Evolutionary conservation across 257 asterid species (phyloP).

Genomic region (Prunella vulgaris): DNA sequence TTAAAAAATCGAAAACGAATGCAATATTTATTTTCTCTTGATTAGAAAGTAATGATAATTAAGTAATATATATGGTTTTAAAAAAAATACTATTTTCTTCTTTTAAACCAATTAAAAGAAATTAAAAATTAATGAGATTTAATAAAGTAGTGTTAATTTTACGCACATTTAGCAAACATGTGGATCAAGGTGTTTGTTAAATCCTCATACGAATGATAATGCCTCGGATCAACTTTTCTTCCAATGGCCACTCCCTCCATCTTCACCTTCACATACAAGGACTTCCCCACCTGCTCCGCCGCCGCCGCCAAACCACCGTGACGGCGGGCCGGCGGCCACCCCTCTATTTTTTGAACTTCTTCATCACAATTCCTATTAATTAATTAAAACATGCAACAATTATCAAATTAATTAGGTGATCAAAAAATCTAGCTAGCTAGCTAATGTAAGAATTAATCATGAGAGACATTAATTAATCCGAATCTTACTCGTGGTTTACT

Average conservation of each 20-base stretch:
- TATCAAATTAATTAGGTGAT: too few species aligned
- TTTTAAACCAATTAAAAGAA: not conserved
- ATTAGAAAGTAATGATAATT: not conserved
- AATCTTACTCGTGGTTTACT: constrained; percentile 23
- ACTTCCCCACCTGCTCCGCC: not conserved
- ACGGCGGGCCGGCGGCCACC: constrained; percentile 38
- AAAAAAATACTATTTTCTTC: too few species aligned
- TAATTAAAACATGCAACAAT: not conserved
- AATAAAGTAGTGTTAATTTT: not conserved
- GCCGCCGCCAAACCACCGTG: constrained; percentile 13
- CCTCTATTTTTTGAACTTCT: constrained; percentile 23
- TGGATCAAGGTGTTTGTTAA: constrained; percentile 32
- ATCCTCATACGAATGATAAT: constrained; percentile 31
- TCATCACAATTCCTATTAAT: constrained; percentile 19
- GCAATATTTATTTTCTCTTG: too few species aligned
- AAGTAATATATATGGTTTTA: not conserved
- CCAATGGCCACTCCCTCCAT: constrained; percentile 56
- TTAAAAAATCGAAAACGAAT: not conserved
- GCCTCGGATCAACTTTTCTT: constrained; percentile 42
- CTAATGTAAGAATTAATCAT: not conserved
- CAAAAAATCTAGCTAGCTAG: too few species aligned
- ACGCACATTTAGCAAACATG: constrained; percentile 46
- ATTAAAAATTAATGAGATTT: not conserved
- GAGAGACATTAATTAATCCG: not conserved
- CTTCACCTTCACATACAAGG: constrained; percentile 51